Conservation (phyloP, 768 basidiomycete species). For the Macrolepiota dolichaula region DNA sequence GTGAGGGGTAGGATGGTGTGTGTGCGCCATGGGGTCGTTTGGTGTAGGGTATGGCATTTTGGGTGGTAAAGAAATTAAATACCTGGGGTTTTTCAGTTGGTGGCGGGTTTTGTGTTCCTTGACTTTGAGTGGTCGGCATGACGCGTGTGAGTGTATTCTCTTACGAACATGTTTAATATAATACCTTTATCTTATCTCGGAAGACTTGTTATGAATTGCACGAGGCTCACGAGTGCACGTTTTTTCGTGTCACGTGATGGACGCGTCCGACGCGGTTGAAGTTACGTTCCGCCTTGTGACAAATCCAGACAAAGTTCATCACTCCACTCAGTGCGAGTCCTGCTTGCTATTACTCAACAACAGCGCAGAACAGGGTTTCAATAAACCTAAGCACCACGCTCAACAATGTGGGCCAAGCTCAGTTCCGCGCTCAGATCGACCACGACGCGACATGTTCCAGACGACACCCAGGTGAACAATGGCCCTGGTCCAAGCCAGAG, state of each 20-base stretch:
- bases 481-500: neutral
- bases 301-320: slow-evolving; percentile 6
- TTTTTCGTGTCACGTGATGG: slow-evolving; percentile 13
- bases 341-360: neutral
- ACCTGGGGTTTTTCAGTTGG: neutral
- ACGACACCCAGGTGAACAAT: slow-evolving; percentile 21
- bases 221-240: neutral
- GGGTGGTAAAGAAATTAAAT: neutral
- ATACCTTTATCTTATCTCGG: slow-evolving; percentile 3
- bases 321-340: neutral
- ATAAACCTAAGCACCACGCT: neutral
- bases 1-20: neutral
- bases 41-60: neutral
- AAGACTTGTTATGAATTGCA: neutral
- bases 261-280: slow-evolving; percentile 14
- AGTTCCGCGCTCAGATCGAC: slow-evolving; percentile 49
- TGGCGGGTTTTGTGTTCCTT: neutral
- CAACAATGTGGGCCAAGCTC: slow-evolving; percentile 60
- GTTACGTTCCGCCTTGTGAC: slow-evolving; percentile 10
- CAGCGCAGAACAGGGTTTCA: neutral
- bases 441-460: slow-evolving; percentile 21
- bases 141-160: neutral
- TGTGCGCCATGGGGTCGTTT: neutral
- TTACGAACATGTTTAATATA: neutral
- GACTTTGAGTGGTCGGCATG: neutral